Base-by-base conservation (phyloP, 176 grass and related monocot species). In the Chloris gayana region DNA sequence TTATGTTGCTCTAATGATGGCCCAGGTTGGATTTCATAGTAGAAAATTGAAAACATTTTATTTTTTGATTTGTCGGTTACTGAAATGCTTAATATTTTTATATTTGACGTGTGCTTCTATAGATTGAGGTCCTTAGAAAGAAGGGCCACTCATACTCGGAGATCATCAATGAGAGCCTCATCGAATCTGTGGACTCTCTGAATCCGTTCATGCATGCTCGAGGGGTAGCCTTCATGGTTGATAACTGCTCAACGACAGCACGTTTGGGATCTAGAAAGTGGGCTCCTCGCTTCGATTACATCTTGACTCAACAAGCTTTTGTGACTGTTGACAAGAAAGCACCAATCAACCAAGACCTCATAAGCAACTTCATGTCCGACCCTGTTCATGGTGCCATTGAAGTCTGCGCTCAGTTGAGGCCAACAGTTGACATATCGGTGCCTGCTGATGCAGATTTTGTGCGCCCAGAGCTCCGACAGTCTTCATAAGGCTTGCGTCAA, bases 121-220 rank as follows among this genome's bases (percentile, higher is more conserved):
- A 98, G 92, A 91, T 98, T 85, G 95, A 98, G 61, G 81, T 94
- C 47, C 84, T 91, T 26, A 78, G 84, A 54, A 94, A 94, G 85
- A 98, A 98, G 81, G 90, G 88, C 0, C 95, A 98, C 72, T 92
- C 92, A 7, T 98, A 92, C 75, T 94, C 95, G 0, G 90, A 93
- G 67, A 98, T 98, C 18, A 93, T 98, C 49, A 98, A 98, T 51
- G 90, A 98, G 83, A 92, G 85, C 61, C 74, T 98, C 51, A 98
- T 98, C 0, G 95, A 94, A 65, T 94, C 94, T 1, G 94, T 97
- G 2, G 94, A 97, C 77, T 97, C 91, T 8, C 49, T 97, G 6
- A 98, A 98, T 63, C 95, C 95, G 3, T 98, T 94, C 63, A 98
- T 98, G 95, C 95, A 98, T 31, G 95, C 95, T 66, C 87, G 92